Evolutionary conservation across 495 filamentous ascomycete species (phyloP), one percentile per base, ranked within the genome.

Genomic region (Clavariopsis aquatica): DNA sequence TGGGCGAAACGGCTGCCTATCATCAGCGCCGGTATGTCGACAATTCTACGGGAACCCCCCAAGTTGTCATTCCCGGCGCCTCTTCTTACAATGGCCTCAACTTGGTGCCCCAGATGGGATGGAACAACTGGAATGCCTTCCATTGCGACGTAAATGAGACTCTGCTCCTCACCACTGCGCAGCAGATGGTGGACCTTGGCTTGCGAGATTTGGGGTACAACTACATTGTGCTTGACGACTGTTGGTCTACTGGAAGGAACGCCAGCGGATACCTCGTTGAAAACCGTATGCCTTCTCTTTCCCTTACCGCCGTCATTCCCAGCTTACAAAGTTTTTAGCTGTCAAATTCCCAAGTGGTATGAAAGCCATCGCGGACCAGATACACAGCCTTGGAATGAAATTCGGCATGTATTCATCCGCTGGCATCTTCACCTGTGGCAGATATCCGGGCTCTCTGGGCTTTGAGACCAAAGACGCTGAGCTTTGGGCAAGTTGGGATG

Each of bases 191-290:
- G 15, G 73, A 81, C 23, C 71, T 80, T 26, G 85, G 85, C 0
- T 75, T 89, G 45, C 80, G 83, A 64, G 84, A 85, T 51, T 75
- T 85, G 4, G 88, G 88, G 13, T 91, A 91, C 68, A 78, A 86
- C 67, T 89, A 89, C 72, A 78, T 89, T 56, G 84, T 84, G 66
- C 71, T 82, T 5, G 79, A 85, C 54, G 87, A 90, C 69, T 89
- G 88, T 75, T 91, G 87, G 87, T 82, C 79, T 1, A 68, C 66
- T 43, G 81, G 81, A 31, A 31, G 75, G 9, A 73, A 80, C 15
- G 68, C 78, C 26, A 82, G 81, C 60, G 71, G 73, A 3, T 73
- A 75, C 27, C 73, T 76, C 0, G 77, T 80, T 5, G 79, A 84
- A 65, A 73, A 78, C 46, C 75, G 65, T 67, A 31, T 83, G 75